A percentile compares a stretch with the other conserved stretches of the same genome.
These are phyloP conservation scores for Fusarium armeniacum DNA, from an alignment of 2,329 filamentous ascomycete species.

Conservation along the genomic window DNA sequence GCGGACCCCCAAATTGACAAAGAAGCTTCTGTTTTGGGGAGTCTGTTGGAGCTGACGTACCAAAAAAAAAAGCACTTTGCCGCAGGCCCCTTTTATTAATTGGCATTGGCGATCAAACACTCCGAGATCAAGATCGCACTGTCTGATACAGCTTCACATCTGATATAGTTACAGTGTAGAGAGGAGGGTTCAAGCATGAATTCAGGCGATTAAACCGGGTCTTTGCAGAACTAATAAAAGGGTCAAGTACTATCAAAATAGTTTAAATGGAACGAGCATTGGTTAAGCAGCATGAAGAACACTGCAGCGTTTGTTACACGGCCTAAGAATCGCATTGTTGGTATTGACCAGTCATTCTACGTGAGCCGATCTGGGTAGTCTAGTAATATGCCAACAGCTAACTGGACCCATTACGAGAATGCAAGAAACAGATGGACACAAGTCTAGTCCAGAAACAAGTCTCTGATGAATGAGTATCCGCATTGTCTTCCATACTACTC, in stretches of 20 bases:
- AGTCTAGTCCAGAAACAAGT: not conserved
- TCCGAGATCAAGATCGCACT: constrained; percentile 37
- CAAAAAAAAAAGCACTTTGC: constrained; percentile 18
- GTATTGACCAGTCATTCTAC: constrained; percentile 1
- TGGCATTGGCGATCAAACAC: constrained; percentile 43
- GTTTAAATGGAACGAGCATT: not conserved
- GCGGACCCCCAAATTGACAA: too few species aligned
- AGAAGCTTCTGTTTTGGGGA: not conserved
- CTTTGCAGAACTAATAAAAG: not conserved
- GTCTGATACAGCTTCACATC: constrained; percentile 24
- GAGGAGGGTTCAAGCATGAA: constrained; percentile 3
- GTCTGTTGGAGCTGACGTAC: constrained; percentile 7
- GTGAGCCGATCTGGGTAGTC: not conserved
- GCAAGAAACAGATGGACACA: not conserved
- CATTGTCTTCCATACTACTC: constrained; percentile 1
- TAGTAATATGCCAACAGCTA: too few species aligned
- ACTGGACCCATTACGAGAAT: not conserved
- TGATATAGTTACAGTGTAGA: not conserved
- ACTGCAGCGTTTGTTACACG: not conserved
- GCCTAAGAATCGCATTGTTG: constrained; percentile 6
- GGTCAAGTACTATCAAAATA: not conserved
- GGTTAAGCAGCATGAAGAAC: constrained; percentile 6
- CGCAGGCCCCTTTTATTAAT: constrained; percentile 42
- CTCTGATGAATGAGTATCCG: not conserved
- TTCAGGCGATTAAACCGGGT: constrained; percentile 9